phyloP scores from a whole-genome alignment of 2,329 filamentous ascomycete species.

The Magnaporthiopsis incrustans region DNA sequence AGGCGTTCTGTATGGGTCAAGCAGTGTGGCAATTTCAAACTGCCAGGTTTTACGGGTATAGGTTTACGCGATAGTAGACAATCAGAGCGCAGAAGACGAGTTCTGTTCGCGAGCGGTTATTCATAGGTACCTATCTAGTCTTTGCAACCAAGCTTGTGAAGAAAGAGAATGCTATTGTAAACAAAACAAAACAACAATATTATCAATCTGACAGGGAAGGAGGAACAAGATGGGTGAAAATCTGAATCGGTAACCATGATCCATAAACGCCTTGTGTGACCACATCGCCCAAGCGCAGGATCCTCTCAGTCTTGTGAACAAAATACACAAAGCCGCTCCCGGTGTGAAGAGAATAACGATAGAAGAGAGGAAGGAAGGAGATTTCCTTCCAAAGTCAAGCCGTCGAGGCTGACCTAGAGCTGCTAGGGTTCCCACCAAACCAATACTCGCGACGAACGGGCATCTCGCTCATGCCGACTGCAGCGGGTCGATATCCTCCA shows the following conservation, averaged over 20 bases:
- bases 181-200: background rate
- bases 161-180: no score
- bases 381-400: background rate
- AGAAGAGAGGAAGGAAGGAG: background rate
- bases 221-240: background rate
- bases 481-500: slow-evolving; percentile 61
- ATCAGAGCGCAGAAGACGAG: background rate
- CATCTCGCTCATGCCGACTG: slow-evolving; percentile 27
- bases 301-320: background rate
- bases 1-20: background rate
- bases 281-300: background rate
- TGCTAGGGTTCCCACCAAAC: background rate
- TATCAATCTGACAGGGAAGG: background rate
- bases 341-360: background rate
- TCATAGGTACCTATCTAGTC: no score
- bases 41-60: background rate
- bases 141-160: no score
- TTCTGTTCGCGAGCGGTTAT: no score
- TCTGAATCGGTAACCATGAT: background rate
- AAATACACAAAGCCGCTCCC: background rate
- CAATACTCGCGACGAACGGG: background rate
- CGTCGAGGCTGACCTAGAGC: background rate
- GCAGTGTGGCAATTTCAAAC: background rate
- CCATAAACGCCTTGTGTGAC: background rate
- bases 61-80: background rate